Conservation (phyloP, 129 eudicot genomes). For the Arctium minus region DNA sequence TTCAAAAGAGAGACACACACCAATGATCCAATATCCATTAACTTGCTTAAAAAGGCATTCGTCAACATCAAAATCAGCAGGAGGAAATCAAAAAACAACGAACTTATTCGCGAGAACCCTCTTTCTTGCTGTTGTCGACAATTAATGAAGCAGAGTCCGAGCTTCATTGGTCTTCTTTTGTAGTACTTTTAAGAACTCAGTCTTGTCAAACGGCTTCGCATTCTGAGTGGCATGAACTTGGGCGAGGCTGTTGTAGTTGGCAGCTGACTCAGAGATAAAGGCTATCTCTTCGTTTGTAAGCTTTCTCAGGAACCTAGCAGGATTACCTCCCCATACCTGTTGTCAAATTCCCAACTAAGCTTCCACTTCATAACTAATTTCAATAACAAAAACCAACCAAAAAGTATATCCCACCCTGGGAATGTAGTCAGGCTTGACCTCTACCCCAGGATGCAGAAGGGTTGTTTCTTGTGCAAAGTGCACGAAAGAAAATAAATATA, state of each 20-base stretch:
- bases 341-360: not conserved
- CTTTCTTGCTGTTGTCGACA: conserved; percentile 8
- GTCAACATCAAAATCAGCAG: conserved; percentile 29
- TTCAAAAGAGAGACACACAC: not conserved
- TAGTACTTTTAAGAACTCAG: conserved; percentile 56
- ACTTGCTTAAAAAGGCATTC: conserved; percentile 13
- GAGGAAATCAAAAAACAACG: conserved; percentile 10
- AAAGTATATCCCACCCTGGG: too few relatives aligned
- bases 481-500: too few relatives aligned
- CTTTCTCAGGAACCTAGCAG: conserved; percentile 74
- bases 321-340: conserved; percentile 93
- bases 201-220: conserved; percentile 56
- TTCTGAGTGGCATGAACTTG: conserved; percentile 71
- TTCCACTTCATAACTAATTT: not conserved
- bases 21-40: conserved; percentile 17
- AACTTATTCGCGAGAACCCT: conserved; percentile 2
- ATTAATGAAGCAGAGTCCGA: conserved; percentile 49
- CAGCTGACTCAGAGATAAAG: conserved; percentile 63
- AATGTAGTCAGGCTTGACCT: too few relatives aligned
- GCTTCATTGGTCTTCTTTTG: conserved; percentile 54
- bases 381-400: not conserved
- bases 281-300: conserved; percentile 78
- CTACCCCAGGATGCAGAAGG: too few relatives aligned
- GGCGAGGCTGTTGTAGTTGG: conserved; percentile 63
- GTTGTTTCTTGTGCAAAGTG: too few relatives aligned